phyloP scores from a whole-genome alignment of 2,329 filamentous ascomycete genomes.

The Trichoderma sp. region DNA sequence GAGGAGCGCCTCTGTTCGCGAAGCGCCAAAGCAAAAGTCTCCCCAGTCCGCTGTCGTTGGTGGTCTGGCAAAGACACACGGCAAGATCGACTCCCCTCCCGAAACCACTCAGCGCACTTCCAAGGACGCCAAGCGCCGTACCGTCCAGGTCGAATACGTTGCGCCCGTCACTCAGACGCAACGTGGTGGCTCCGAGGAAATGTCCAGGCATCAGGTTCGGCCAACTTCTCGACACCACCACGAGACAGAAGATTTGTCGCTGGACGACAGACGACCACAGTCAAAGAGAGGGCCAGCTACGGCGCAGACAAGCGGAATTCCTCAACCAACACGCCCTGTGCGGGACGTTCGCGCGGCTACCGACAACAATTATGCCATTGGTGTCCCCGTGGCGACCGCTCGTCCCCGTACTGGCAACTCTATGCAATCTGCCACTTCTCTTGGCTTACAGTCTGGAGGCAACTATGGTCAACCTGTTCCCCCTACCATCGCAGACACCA shows the following conservation, averaged over 20 bases:
- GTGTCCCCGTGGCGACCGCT: conserved; percentile 42
- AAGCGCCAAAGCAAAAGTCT: conserved; percentile 69
- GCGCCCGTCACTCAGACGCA: conserved; percentile 83
- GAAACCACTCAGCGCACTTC: conserved; percentile 59
- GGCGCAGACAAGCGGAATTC: conserved; percentile 37
- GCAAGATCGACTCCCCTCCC: conserved; percentile 67
- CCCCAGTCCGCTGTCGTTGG: conserved; percentile 50
- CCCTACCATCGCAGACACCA: conserved; percentile 82
- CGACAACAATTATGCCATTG: conserved; percentile 46
- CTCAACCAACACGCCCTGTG: conserved; percentile 26
- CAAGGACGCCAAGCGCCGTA: conserved; percentile 87
- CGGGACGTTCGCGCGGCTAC: conserved; percentile 38
- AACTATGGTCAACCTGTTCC: conserved; percentile 82
- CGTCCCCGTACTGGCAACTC: conserved; percentile 82
- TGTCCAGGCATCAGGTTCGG: conserved; percentile 28
- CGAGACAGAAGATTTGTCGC: conserved; percentile 38
- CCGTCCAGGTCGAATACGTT: conserved; percentile 97
- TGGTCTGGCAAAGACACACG: conserved; percentile 70
- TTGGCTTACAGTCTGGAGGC: conserved; percentile 62
- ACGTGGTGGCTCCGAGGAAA: conserved; percentile 52
- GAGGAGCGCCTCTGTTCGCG: conserved; percentile 90
- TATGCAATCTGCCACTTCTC: conserved; percentile 66
- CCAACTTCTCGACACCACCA: conserved; percentile 42
- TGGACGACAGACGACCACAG: conserved; percentile 49
- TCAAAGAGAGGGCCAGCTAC: conserved; percentile 46